These are phyloP conservation scores for Leucocoprinus leucothites DNA, from an alignment of 768 basidiomycete species.

Conservation along the genomic window DNA sequence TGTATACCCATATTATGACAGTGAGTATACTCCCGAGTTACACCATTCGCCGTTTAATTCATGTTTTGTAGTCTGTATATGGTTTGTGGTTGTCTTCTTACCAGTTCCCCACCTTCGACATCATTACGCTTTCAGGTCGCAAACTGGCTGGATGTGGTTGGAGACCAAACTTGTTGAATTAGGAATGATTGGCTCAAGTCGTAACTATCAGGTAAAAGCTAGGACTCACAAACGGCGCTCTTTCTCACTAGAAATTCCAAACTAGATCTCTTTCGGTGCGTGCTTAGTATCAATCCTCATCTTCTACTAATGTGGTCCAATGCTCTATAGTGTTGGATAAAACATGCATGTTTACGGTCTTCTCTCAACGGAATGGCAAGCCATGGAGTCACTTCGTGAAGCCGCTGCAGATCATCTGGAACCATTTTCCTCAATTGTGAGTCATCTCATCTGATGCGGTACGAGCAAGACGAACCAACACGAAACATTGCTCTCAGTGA, in stretches of 20 bases:
- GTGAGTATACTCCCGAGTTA: constrained; percentile 25
- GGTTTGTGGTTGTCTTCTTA: constrained; percentile 37
- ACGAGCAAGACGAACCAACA: neutral
- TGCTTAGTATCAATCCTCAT: neutral
- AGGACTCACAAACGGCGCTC: constrained; percentile 3
- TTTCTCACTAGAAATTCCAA: neutral
- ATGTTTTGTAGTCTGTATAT: constrained; percentile 63
- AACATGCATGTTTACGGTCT: constrained; percentile 86
- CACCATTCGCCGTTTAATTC: neutral
- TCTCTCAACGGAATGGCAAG: constrained; percentile 67
- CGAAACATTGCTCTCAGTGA: constrained; percentile 33
- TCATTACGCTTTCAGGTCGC: constrained; percentile 52
- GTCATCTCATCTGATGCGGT: constrained; percentile 13
- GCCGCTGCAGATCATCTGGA: constrained; percentile 83
- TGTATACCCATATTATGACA: constrained; percentile 82
- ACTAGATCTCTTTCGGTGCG: constrained; percentile 63
- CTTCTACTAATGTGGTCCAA: neutral
- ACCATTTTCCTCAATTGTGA: constrained; percentile 78
- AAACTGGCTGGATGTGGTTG: constrained; percentile 88
- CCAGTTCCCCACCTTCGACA: too few species aligned
- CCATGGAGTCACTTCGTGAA: constrained; percentile 82
- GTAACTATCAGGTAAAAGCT: constrained; percentile 62
- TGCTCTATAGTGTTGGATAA: constrained; percentile 70
- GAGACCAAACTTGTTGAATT: constrained; percentile 86
- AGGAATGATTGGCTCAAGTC: constrained; percentile 72